phyloP scores from a whole-genome alignment of 1,284 basidiomycete species.

The Gymnopus androsaceus region DNA sequence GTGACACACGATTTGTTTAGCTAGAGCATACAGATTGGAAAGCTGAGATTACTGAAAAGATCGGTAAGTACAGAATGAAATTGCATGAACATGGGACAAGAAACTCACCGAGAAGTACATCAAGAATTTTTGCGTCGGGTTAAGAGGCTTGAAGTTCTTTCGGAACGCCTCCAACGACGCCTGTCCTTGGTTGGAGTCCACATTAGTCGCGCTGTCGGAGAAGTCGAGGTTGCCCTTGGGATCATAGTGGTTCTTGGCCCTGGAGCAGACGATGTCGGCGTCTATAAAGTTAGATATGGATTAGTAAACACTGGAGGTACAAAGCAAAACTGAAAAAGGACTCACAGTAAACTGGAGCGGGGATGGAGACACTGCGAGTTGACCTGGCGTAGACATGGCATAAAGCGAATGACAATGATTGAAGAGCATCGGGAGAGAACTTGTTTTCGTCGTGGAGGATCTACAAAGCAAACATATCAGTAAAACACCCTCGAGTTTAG shows the following conservation, averaged over 20 bases:
- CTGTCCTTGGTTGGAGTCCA: background rate
- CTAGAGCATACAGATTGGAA: no score
- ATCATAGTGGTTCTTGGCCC: conserved; percentile 80
- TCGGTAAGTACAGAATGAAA: background rate
- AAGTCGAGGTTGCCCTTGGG: conserved; percentile 68
- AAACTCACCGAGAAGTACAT: conserved; percentile 19
- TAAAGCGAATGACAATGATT: conserved; percentile 71
- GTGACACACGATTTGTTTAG: no score
- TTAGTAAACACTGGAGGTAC: no score
- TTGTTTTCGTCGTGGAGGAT: conserved; percentile 38
- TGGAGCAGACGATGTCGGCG: conserved; percentile 80
- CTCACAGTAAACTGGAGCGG: conserved; percentile 82
- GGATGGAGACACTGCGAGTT: conserved; percentile 82
- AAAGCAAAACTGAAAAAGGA: no score
- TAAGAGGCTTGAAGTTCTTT: conserved; percentile 6
- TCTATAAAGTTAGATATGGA: conserved; percentile 43
- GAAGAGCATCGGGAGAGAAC: conserved; percentile 54
- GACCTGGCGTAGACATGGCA: conserved; percentile 83
- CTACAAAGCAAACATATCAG: background rate
- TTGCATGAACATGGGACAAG: background rate
- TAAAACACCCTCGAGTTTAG: background rate
- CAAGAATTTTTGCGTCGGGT: background rate
- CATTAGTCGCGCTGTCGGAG: conserved; percentile 58
- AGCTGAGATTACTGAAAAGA: no score
- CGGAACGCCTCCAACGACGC: conserved; percentile 11